Conservation (phyloP, 176 grass and related monocot genomes). For the Canna indica region DNA sequence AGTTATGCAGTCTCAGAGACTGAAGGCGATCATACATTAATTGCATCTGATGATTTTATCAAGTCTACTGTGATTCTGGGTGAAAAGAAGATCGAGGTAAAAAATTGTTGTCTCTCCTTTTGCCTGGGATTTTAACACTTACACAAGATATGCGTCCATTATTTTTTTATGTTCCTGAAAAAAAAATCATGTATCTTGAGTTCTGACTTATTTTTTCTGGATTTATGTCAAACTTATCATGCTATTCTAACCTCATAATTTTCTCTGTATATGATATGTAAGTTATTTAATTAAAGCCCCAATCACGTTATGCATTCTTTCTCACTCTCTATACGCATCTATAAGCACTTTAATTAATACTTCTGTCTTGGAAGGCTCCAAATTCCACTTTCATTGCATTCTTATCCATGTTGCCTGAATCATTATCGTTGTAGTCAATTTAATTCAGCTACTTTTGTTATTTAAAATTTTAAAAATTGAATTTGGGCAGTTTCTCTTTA, state of each 20-base stretch:
- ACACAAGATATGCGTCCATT: neutral
- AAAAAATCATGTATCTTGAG: neutral
- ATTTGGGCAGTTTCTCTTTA: too few species aligned
- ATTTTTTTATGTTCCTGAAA: neutral
- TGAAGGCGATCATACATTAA: slow-evolving; percentile 81
- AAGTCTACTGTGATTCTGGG: slow-evolving; percentile 77
- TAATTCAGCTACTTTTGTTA: neutral
- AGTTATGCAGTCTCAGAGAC: slow-evolving; percentile 62
- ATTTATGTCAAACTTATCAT: neutral
- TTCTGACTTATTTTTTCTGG: neutral
- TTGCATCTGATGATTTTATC: slow-evolving; percentile 68
- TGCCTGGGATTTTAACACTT: neutral
- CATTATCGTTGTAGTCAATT: too few species aligned
- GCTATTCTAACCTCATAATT: neutral
- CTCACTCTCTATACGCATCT: too few species aligned
- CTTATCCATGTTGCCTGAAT: too few species aligned
- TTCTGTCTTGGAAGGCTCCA: too few species aligned
- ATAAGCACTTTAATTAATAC: too few species aligned
- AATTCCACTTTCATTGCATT: too few species aligned
- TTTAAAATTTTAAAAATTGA: neutral
- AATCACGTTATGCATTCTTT: neutral
- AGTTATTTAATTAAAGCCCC: neutral
- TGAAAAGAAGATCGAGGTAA: slow-evolving; percentile 64
- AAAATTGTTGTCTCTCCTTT: neutral
- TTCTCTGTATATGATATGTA: neutral